These are phyloP conservation scores for Ogataea trehalophila DNA, from an alignment of 805 yeast genomes.

Conservation along the genomic window DNA sequence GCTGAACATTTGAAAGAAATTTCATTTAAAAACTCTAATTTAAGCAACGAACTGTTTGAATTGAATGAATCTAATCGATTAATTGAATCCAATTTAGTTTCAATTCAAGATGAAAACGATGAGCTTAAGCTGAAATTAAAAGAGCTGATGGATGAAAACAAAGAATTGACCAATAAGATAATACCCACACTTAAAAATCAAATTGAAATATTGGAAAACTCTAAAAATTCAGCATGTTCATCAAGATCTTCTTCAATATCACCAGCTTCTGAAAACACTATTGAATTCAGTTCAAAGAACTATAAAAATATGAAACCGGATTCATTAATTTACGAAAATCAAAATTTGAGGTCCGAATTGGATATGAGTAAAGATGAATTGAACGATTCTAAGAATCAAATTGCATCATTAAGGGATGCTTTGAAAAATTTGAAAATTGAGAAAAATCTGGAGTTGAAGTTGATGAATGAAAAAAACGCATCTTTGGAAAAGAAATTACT, in stretches of 20 bases:
- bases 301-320: no score
- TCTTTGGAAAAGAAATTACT: constrained; percentile 19
- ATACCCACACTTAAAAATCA: constrained; percentile 45
- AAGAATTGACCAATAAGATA: constrained; percentile 36
- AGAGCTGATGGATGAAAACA: constrained; percentile 36
- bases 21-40: constrained; percentile 49
- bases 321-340: constrained; percentile 9
- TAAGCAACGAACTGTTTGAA: constrained; percentile 41
- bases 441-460: constrained; percentile 22
- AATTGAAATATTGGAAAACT: constrained; percentile 29
- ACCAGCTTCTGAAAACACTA: constrained; percentile 6
- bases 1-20: constrained; percentile 46
- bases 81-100: constrained; percentile 41
- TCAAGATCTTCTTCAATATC: constrained; percentile 7
- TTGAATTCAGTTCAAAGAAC: constrained; percentile 12
- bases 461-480: constrained; percentile 22
- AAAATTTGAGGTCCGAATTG: constrained; percentile 29
- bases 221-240: constrained; percentile 17
- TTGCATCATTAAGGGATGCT: constrained; percentile 29
- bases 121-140: constrained; percentile 36
- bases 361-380: constrained; percentile 26
- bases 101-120: constrained; percentile 32
- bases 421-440: constrained; percentile 25
- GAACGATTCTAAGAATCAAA: constrained; percentile 24
- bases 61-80: constrained; percentile 46